phyloP scores from a whole-genome alignment of 179 eudicot species.

The Sideroxylon spinosum region DNA sequence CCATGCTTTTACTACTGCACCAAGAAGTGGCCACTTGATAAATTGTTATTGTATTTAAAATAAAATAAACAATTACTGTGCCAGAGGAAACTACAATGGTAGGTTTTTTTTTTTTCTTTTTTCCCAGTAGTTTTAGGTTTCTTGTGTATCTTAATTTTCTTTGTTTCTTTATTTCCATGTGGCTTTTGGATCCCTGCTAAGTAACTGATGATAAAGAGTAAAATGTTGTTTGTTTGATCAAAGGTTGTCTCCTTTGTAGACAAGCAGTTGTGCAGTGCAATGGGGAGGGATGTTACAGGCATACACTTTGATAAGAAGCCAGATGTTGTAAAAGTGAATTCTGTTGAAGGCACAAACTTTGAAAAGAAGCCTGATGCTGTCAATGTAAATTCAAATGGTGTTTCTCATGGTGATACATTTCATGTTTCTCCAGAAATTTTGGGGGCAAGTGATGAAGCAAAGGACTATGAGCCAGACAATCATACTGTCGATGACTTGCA shows the following conservation, averaged over 20 bases:
- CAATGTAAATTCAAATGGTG: constrained; percentile 43
- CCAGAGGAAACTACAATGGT: background rate
- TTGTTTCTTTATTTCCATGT: background rate
- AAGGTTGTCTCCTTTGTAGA: background rate
- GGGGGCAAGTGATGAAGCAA: constrained; percentile 29
- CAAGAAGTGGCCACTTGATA: background rate
- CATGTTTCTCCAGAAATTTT: constrained; percentile 33
- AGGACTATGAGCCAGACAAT: constrained; percentile 39
- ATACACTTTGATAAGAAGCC: constrained; percentile 47
- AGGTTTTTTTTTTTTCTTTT: background rate
- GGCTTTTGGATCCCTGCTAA: background rate
- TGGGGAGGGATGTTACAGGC: constrained; percentile 85
- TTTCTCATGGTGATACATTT: constrained; percentile 31
- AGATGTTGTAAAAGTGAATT: constrained; percentile 27
- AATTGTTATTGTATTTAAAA: background rate
- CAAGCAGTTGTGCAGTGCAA: constrained; percentile 41
- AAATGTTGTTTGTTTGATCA: background rate
- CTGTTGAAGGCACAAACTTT: constrained; percentile 47
- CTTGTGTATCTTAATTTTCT: background rate
- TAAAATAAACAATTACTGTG: background rate
- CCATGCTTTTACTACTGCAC: background rate
- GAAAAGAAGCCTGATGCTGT: constrained; percentile 44
- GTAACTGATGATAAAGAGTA: background rate
- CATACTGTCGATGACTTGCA: constrained; percentile 36
- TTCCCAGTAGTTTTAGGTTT: background rate